Conservation (phyloP, 768 basidiomycete species). For the Rhizopogon rudus region DNA sequence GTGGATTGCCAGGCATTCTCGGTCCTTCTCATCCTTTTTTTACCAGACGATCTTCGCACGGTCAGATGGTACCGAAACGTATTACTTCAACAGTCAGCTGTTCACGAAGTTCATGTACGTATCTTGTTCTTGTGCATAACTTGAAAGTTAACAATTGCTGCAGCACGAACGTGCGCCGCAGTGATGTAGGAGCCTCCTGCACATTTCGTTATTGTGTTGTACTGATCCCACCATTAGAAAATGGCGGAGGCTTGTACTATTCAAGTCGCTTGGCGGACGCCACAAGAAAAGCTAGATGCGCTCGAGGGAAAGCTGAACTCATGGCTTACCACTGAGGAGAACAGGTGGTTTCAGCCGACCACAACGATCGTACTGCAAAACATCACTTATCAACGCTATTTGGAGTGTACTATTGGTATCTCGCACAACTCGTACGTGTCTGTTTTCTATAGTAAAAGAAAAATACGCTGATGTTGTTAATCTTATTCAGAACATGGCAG, state of each 20-base stretch:
- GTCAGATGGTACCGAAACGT: constrained; percentile 71
- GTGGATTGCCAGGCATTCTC: constrained; percentile 8
- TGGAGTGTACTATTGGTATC: constrained; percentile 68
- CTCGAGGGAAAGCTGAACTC: constrained; percentile 64
- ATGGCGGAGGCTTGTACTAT: constrained; percentile 63
- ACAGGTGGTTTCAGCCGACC: constrained; percentile 70
- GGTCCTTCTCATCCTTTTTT: background rate
- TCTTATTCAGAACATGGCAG: constrained; percentile 28
- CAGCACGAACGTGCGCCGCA: constrained; percentile 70
- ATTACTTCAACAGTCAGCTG: constrained; percentile 77
- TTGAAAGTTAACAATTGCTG: background rate
- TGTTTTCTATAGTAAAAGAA: background rate
- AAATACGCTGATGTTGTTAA: background rate
- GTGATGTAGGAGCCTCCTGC: constrained; percentile 40
- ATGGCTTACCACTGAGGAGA: constrained; percentile 76
- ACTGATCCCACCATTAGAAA: constrained; percentile 37
- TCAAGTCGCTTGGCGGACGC: constrained; percentile 74
- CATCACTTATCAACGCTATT: constrained; percentile 60
- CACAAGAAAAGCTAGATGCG: constrained; percentile 64
- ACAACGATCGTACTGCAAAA: constrained; percentile 60
- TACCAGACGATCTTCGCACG: constrained; percentile 63
- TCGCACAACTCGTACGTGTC: constrained; percentile 44
- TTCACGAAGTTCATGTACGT: constrained; percentile 71
- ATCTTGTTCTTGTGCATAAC: background rate
- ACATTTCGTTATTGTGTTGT: background rate